Conservation (phyloP, 345 rosid genomes). For the Trapa incisa region DNA sequence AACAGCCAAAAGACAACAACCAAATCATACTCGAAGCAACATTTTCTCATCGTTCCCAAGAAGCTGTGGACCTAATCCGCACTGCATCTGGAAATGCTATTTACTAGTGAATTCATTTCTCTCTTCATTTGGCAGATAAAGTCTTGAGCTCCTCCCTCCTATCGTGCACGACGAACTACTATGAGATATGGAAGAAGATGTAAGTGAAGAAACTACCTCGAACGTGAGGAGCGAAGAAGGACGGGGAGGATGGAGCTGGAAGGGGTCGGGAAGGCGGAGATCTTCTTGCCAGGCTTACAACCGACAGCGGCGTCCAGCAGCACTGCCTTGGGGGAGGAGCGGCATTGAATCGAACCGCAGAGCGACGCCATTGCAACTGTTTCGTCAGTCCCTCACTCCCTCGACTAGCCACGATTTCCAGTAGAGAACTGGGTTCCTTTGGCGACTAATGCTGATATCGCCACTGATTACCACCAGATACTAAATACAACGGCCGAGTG, state of each 20-base stretch:
- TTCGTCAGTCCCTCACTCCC: background rate
- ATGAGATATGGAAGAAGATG: background rate
- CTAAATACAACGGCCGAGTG: too few relatives aligned
- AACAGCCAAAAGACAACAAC: background rate
- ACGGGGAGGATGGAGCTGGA: conserved; percentile 4
- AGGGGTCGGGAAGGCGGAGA: background rate
- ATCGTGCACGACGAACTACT: too few relatives aligned
- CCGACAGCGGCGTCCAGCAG: conserved; percentile 1
- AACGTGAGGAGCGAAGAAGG: background rate
- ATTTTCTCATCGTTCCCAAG: background rate
- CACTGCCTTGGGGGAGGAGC: conserved; percentile 8
- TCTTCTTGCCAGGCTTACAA: background rate
- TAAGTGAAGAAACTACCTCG: conserved; percentile 3
- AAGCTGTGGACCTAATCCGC: background rate
- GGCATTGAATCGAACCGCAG: conserved; percentile 20
- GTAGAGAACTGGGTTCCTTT: too few relatives aligned
- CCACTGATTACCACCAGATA: too few relatives aligned
- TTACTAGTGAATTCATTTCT: background rate
- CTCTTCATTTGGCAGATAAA: too few relatives aligned
- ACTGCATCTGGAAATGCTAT: background rate
- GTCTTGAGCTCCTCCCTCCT: too few relatives aligned
- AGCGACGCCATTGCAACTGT: conserved; percentile 21
- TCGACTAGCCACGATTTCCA: too few relatives aligned
- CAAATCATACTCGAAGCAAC: background rate
- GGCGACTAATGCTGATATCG: too few relatives aligned